phyloP scores from a whole-genome alignment of 768 basidiomycete genomes.

The button mushroom (Agaricus bisporus) region DNA sequence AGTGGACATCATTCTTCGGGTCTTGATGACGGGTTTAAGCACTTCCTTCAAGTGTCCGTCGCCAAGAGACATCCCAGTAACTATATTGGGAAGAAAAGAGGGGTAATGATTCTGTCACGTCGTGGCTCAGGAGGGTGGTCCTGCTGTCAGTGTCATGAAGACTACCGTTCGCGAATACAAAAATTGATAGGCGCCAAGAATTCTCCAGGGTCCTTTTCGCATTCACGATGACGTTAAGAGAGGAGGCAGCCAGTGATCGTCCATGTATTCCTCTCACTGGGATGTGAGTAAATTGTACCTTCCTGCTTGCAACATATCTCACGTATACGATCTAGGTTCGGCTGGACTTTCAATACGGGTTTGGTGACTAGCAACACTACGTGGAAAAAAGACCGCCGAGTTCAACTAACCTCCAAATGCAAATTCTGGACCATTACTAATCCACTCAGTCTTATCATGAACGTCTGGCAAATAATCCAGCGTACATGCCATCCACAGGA shows the following conservation, averaged over 20 bases:
- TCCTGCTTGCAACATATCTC: background rate
- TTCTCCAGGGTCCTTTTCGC: too few species aligned
- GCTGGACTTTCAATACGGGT: conserved; percentile 4
- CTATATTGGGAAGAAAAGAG: too few species aligned
- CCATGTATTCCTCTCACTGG: background rate
- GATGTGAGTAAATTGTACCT: background rate
- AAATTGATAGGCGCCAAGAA: too few species aligned
- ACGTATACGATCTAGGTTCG: background rate
- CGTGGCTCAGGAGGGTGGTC: too few species aligned
- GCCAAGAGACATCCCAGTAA: too few species aligned
- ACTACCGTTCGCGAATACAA: too few species aligned
- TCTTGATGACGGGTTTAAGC: background rate
- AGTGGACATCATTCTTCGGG: background rate
- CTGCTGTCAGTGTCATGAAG: too few species aligned
- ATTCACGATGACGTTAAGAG: background rate
- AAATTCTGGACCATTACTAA: background rate
- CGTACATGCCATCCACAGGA: too few species aligned
- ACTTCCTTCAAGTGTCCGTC: background rate
- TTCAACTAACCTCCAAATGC: conserved; percentile 1
- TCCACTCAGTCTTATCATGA: background rate
- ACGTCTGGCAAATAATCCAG: too few species aligned
- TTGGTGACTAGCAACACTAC: background rate
- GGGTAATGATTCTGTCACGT: too few species aligned
- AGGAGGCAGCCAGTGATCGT: conserved; percentile 1
- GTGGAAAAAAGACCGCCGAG: background rate